Percentiles rank a stretch among this genome's conserved stretches.
Conservation (phyloP, 345 rosid species). For the Camelina sativa region DNA sequence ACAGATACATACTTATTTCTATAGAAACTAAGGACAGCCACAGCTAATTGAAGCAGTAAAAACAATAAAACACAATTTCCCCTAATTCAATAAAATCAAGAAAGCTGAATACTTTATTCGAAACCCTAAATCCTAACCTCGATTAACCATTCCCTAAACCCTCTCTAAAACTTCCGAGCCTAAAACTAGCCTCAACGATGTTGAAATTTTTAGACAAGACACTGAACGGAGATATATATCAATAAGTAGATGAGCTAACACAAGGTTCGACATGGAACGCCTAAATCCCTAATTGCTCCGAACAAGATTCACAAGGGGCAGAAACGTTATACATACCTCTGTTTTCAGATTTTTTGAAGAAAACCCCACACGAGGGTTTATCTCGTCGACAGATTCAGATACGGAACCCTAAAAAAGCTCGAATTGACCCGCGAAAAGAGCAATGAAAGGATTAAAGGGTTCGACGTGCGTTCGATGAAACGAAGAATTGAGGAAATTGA, state of each 20-base stretch:
- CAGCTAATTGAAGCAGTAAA: not conserved
- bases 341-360: not conserved
- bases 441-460: constrained; percentile 32
- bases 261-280: constrained; percentile 8
- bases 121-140: constrained; percentile 37
- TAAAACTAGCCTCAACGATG: not conserved
- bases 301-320: constrained; percentile 1
- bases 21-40: not conserved
- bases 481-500: constrained; percentile 20
- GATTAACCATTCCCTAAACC: constrained; percentile 33
- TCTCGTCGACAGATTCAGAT: constrained; percentile 30
- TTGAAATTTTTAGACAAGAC: not conserved
- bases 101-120: constrained; percentile 22
- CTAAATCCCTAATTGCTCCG: constrained; percentile 12
- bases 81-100: not conserved
- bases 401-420: constrained; percentile 41
- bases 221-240: not conserved
- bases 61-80: not conserved
- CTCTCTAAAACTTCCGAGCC: constrained; percentile 12
- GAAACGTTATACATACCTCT: constrained; percentile 27
- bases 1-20: not conserved
- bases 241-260: constrained; percentile 13
- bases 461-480: constrained; percentile 10
- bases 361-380: not conserved
- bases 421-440: constrained; percentile 35